Evolutionary conservation across 2,329 filamentous ascomycete genomes (phyloP), one percentile per base, ranked within the genome.

Genomic region (Colletotrichum eremochloae): DNA sequence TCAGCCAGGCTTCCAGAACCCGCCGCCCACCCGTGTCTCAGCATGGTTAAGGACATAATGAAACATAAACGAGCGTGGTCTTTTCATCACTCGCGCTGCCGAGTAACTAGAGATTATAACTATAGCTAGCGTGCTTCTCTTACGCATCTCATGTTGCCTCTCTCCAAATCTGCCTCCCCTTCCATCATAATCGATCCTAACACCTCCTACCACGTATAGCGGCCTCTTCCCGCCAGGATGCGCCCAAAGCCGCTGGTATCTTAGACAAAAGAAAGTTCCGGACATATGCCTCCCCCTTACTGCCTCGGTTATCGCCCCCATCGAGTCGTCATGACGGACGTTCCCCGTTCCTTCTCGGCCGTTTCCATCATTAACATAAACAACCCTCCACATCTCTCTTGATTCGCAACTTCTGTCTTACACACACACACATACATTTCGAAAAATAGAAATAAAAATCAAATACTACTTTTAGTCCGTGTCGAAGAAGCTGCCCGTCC

Each of bases 401-500:
- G 24, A 24, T 24, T 24, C 24, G 24, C 24, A 24, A 24, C 24
- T 1, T 24, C 24, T 1, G 24, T 24, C 24, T 24, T 24, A 24
- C 24, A 24, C 24, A 24, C 24, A 24, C 24, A 24, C 24, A 24
- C 24, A 24, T 24, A 24, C 24, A 24, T 24, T 24, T 24, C 1
- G 24, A n/a, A 46, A 46, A 46, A n/a, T 1, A 46, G 1, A n/a
- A 42, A 42, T 2, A 42, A 14, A 42, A 42, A 42, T 38, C 36
- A 42, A 3, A 15, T 24, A 42, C 20, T 12, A 20, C 9, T 24
- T 14, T 24, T 14, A 82, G 67, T 85, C 81, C 11, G 77, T 78
- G 40, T 87, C 85, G 61, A 87, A 86, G 75, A 85, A 86, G 75
- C 85, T 87, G 24, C 77, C 81, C 7, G 79, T 79, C 69, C 81